A percentile compares a stretch with the other conserved stretches of the same genome.
phyloP scores from a whole-genome alignment of 2,329 filamentous ascomycete species.

The Botrytis squamosa region DNA sequence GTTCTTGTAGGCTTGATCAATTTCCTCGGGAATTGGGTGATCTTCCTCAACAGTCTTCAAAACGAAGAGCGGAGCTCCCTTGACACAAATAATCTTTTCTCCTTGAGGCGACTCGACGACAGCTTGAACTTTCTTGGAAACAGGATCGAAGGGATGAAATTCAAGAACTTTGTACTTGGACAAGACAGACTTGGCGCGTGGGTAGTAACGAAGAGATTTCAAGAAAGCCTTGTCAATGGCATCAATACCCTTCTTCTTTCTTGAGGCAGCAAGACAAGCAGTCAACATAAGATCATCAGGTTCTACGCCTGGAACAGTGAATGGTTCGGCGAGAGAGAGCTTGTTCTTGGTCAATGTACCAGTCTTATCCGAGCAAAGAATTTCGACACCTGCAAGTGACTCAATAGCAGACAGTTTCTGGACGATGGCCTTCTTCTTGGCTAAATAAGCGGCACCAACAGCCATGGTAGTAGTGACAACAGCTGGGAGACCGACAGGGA shows the following conservation, averaged over 20 bases:
- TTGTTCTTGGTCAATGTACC: constrained; percentile 94
- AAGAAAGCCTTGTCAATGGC: constrained; percentile 95
- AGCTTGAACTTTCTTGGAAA: constrained; percentile 89
- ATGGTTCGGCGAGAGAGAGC: constrained; percentile 82
- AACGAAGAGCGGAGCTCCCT: constrained; percentile 86
- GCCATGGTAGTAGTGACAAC: constrained; percentile 96
- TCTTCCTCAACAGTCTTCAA: constrained; percentile 85
- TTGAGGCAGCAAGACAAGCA: constrained; percentile 83
- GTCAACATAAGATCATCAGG: constrained; percentile 89
- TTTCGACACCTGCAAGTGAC: constrained; percentile 88
- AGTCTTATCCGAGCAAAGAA: constrained; percentile 93
- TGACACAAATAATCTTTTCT: constrained; percentile 83
- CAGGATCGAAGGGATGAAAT: constrained; percentile 86
- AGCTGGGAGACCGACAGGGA: constrained; percentile 87
- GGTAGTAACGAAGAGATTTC: constrained; percentile 79
- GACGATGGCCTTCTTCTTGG: constrained; percentile 90
- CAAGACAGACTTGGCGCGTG: constrained; percentile 75
- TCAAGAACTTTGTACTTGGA: constrained; percentile 82
- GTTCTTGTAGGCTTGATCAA: constrained; percentile 85
- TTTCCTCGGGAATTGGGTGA: constrained; percentile 70
- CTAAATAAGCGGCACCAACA: constrained; percentile 86
- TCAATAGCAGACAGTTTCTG: constrained; percentile 92
- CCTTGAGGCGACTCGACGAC: constrained; percentile 80
- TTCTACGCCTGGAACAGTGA: constrained; percentile 77
- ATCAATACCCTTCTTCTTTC: constrained; percentile 95